phyloP scores from a whole-genome alignment of 2,329 filamentous ascomycete species.

The Alternaria hordeiaustralica region DNA sequence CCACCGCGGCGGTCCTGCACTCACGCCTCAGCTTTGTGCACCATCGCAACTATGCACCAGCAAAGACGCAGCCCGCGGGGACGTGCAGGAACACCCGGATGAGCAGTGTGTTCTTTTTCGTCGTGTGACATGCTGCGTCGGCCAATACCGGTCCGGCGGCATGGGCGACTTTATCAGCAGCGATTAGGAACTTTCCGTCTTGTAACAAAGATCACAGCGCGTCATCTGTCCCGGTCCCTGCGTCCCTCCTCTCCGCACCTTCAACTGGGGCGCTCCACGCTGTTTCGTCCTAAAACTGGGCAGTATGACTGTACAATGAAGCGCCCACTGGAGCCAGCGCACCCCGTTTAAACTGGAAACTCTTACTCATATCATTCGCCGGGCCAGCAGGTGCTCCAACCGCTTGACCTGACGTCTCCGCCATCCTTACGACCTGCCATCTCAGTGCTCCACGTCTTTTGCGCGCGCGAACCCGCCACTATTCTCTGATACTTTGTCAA shows the following conservation, averaged over 20 bases:
- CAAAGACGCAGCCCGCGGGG: background rate
- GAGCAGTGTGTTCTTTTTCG: slow-evolving; percentile 13
- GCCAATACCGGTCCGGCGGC: slow-evolving; percentile 23
- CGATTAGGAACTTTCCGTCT: slow-evolving; percentile 34
- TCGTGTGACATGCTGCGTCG: slow-evolving; percentile 32
- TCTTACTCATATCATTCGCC: slow-evolving; percentile 37
- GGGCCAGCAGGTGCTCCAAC: slow-evolving; percentile 43
- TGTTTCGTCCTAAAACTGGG: slow-evolving; percentile 29
- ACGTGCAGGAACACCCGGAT: slow-evolving; percentile 6
- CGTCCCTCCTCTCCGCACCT: slow-evolving; percentile 30
- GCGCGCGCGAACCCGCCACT: slow-evolving; percentile 16
- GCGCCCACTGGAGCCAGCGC: slow-evolving; percentile 44
- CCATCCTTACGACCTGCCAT: slow-evolving; percentile 26
- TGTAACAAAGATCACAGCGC: slow-evolving; percentile 30
- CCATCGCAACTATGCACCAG: slow-evolving; percentile 3
- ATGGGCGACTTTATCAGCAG: slow-evolving; percentile 34
- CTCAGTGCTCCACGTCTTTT: slow-evolving; percentile 25
- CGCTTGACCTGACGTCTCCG: slow-evolving; percentile 35
- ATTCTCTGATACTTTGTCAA: slow-evolving; percentile 3
- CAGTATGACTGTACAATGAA: slow-evolving; percentile 24
- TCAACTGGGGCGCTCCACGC: slow-evolving; percentile 21
- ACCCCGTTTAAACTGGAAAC: slow-evolving; percentile 33
- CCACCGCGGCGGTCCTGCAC: slow-evolving; percentile 15
- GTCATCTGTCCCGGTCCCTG: slow-evolving; percentile 36
- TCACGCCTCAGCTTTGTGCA: slow-evolving; percentile 10